Conservation (phyloP, 1,284 basidiomycete genomes). For the Schizophyllum amplum region DNA sequence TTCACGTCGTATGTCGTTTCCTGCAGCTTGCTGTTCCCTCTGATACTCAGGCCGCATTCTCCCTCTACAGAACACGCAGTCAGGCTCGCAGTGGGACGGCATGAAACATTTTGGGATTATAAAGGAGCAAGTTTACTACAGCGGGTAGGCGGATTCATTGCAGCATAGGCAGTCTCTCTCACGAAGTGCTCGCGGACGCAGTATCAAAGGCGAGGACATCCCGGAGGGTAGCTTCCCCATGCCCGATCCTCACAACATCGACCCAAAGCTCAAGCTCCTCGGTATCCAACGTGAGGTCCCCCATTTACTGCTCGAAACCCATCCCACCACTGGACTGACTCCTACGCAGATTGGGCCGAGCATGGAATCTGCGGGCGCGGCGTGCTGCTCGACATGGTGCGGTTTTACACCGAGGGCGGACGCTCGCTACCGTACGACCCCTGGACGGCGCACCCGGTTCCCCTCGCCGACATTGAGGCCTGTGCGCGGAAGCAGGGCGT, state of each 20-base stretch:
- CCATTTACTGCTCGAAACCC: constrained; percentile 4
- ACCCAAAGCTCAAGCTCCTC: constrained; percentile 40
- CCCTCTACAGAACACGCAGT: constrained; percentile 1
- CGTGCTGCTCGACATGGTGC: constrained; percentile 59
- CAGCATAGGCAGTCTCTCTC: neutral
- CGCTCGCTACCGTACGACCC: constrained; percentile 52
- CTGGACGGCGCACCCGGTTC: constrained; percentile 50
- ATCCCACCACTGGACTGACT: neutral
- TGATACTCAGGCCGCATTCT: neutral
- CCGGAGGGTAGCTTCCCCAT: constrained; percentile 39
- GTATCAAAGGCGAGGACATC: constrained; percentile 23
- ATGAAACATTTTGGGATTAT: constrained; percentile 51
- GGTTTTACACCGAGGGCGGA: constrained; percentile 38
- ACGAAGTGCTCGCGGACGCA: constrained; percentile 4
- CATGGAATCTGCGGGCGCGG: constrained; percentile 71
- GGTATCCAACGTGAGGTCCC: constrained; percentile 57
- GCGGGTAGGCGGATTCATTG: constrained; percentile 36
- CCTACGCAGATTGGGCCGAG: constrained; percentile 52
- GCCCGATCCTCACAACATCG: constrained; percentile 42
- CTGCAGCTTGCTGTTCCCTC: neutral
- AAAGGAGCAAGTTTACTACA: constrained; percentile 53
- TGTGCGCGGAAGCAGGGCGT: constrained; percentile 57
- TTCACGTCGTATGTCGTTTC: constrained; percentile 45
- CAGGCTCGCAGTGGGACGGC: constrained; percentile 24
- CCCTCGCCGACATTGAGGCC: constrained; percentile 47